phyloP scores from a whole-genome alignment of 2,329 filamentous ascomycete species.

The Ascocoryne sarcoides region DNA sequence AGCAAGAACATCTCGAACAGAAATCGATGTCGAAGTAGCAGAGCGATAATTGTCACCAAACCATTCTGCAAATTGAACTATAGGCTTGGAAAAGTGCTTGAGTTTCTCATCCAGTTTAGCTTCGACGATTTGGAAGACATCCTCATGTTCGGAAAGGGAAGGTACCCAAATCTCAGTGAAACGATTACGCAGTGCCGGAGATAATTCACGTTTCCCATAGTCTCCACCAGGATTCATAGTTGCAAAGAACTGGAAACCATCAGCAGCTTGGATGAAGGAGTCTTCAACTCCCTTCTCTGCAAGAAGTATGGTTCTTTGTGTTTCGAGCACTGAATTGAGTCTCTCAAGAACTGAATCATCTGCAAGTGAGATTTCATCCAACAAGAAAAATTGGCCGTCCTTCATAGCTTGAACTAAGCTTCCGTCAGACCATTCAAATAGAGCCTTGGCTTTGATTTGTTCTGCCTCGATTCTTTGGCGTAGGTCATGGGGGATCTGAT shows the following conservation, averaged over 20 bases:
- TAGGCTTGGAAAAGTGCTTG: constrained; percentile 51
- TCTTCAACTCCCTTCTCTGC: constrained; percentile 88
- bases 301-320: constrained; percentile 73
- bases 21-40: constrained; percentile 67
- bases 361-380: constrained; percentile 95
- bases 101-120: constrained; percentile 57
- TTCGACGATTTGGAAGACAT: constrained; percentile 78
- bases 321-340: constrained; percentile 92
- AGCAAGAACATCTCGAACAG: constrained; percentile 82
- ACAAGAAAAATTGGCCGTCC: constrained; percentile 77
- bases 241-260: constrained; percentile 90
- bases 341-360: constrained; percentile 96
- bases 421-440: constrained; percentile 96
- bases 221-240: constrained; percentile 99
- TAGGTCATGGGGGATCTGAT: constrained; percentile 21
- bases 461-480: constrained; percentile 34
- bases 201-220: constrained; percentile 96
- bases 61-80: constrained; percentile 88
- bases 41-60: constrained; percentile 78
- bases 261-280: constrained; percentile 64
- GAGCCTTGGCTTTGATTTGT: constrained; percentile 61
- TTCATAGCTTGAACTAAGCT: constrained; percentile 93
- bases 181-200: constrained; percentile 86
- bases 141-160: constrained; percentile 71
- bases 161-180: constrained; percentile 99